These are phyloP conservation scores for Testicularia cyperi DNA, from an alignment of 1,284 basidiomycete genomes.

Conservation along the genomic window DNA sequence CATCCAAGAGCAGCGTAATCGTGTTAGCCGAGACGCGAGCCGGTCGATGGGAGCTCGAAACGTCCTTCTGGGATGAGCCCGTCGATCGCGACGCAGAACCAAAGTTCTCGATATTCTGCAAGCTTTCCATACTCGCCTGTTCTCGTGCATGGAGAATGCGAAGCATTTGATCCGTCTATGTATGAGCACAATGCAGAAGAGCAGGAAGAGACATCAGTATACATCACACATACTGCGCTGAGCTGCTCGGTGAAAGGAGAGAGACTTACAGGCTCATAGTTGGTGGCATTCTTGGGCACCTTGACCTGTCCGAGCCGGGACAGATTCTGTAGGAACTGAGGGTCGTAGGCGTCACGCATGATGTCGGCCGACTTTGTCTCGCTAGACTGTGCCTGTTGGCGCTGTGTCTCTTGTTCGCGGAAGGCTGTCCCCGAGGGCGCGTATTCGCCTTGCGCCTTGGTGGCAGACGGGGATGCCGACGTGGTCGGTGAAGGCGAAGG, in stretches of 20 bases:
- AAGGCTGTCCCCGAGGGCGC: constrained; percentile 16
- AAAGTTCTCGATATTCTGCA: constrained; percentile 10
- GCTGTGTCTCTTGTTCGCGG: constrained; percentile 18
- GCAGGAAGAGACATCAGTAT: too few species aligned
- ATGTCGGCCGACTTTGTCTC: constrained; percentile 38
- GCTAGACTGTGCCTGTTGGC: constrained; percentile 24
- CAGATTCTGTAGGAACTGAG: constrained; percentile 38
- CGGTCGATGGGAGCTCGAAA: not conserved
- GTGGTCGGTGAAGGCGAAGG: constrained; percentile 12
- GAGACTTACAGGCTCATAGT: constrained; percentile 25
- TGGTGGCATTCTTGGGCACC: constrained; percentile 36
- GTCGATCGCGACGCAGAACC: not conserved
- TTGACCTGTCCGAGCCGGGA: constrained; percentile 29
- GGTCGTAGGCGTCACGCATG: constrained; percentile 38
- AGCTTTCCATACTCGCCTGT: constrained; percentile 10
- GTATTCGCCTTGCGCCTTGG: constrained; percentile 12
- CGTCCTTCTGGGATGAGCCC: not conserved
- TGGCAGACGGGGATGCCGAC: constrained; percentile 11
- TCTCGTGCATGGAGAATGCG: constrained; percentile 39
- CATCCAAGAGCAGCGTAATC: constrained; percentile 31
- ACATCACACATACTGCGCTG: too few species aligned
- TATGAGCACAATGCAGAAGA: too few species aligned
- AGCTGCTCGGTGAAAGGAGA: too few species aligned
- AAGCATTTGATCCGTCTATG: constrained; percentile 38
- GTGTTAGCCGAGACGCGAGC: constrained; percentile 26